Conservation (phyloP, 495 filamentous ascomycete genomes). For the Choiromyces venosus region DNA sequence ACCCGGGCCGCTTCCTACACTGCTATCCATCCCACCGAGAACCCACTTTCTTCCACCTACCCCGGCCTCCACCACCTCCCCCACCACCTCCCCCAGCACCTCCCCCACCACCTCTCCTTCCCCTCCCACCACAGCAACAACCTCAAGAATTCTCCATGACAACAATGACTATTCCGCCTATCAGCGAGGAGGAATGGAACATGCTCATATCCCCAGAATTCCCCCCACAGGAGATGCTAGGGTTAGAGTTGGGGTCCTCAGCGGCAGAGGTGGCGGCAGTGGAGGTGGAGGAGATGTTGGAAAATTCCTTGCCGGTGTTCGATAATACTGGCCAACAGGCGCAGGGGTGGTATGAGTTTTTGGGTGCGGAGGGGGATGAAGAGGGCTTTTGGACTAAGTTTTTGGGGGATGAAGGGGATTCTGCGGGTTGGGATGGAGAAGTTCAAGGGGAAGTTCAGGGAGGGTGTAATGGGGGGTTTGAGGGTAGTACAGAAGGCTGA, state of each 20-base stretch:
- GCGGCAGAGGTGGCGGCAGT: too few species aligned
- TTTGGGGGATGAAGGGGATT: conserved; percentile 19
- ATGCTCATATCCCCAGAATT: conserved; percentile 16
- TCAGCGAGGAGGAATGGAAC: conserved; percentile 33
- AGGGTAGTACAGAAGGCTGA: background rate
- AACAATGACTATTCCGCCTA: background rate
- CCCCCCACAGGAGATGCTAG: background rate
- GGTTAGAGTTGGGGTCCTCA: conserved; percentile 7
- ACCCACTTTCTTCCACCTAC: too few species aligned
- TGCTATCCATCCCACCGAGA: background rate
- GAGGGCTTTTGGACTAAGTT: conserved; percentile 34
- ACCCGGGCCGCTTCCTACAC: background rate
- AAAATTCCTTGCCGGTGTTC: conserved; percentile 18
- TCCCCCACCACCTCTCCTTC: background rate
- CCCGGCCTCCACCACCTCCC: too few species aligned
- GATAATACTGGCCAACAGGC: conserved; percentile 26
- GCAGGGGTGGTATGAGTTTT: conserved; percentile 38
- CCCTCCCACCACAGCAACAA: background rate
- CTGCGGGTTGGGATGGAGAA: conserved; percentile 6
- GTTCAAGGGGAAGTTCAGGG: conserved; percentile 4
- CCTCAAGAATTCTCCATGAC: background rate
- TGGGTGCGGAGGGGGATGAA: conserved; percentile 24
- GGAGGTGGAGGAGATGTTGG: conserved; percentile 33
- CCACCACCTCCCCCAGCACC: background rate
- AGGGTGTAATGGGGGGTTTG: background rate